Conservation (phyloP, 2,329 filamentous ascomycete species). For the Aspergillus sp. region DNA sequence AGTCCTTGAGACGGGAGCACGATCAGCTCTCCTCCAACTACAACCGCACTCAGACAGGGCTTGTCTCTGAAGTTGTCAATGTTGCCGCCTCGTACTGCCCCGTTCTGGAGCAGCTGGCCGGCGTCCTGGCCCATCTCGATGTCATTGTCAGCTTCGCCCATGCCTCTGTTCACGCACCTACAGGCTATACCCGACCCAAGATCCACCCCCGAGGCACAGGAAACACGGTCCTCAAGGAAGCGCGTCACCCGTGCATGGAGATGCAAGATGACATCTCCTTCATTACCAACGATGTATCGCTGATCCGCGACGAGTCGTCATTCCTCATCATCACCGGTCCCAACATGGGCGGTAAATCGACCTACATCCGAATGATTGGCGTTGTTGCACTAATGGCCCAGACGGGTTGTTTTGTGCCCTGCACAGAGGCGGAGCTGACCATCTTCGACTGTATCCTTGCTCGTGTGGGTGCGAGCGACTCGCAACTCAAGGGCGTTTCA, state of each 20-base stretch:
- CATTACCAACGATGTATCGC: slow-evolving; percentile 93
- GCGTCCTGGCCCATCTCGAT: slow-evolving; percentile 86
- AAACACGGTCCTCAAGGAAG: slow-evolving; percentile 85
- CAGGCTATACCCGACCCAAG: slow-evolving; percentile 84
- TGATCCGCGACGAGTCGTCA: slow-evolving; percentile 74
- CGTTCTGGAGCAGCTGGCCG: slow-evolving; percentile 84
- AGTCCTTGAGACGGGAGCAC: slow-evolving; percentile 80
- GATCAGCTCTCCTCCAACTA: slow-evolving; percentile 94
- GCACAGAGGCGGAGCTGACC: slow-evolving; percentile 82
- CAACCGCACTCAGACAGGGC: slow-evolving; percentile 85
- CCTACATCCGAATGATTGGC: slow-evolving; percentile 95
- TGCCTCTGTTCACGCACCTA: slow-evolving; percentile 87
- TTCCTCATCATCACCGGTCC: slow-evolving; percentile 97
- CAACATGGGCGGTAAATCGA: slow-evolving; percentile 99
- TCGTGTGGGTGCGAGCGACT: slow-evolving; percentile 92
- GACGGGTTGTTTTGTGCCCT: slow-evolving; percentile 94
- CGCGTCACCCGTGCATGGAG: slow-evolving; percentile 95
- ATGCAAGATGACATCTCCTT: slow-evolving; percentile 98
- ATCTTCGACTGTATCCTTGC: slow-evolving; percentile 98
- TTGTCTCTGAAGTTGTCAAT: slow-evolving; percentile 88
- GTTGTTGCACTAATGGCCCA: slow-evolving; percentile 98
- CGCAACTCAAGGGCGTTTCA: slow-evolving; percentile 94
- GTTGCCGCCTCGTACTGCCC: slow-evolving; percentile 95
- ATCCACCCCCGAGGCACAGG: slow-evolving; percentile 87
- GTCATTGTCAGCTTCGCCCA: slow-evolving; percentile 94